Base-by-base conservation (phyloP, 345 rosid genomes). In the Dovyalis caffra region DNA sequence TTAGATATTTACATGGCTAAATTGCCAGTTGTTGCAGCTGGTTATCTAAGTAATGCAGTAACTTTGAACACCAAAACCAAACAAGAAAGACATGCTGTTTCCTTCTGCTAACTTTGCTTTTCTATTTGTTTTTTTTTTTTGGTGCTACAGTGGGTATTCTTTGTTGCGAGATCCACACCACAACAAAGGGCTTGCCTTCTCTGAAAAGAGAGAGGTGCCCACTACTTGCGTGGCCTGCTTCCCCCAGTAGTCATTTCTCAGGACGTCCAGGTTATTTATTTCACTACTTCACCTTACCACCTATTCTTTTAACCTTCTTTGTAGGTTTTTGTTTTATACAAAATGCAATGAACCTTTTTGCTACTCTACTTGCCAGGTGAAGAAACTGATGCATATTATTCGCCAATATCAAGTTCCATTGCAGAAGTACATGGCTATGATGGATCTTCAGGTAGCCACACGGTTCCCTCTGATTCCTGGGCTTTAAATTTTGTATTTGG, bases 151-250 rank as follows among this genome's bases (percentile, higher is more conserved):
- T 75, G 99, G 98, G 3, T 95, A 92, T 85, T 79, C 93, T n/a
- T 82, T 95, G 90, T 83, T 95, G 85, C 89, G 99, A 71, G 95
- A 92, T 85, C 99, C 99, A 32, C 98, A 91, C 79, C 95, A 92
- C 85, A 92, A 95, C 84, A 95, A 95, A 77, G 99, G 99, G 37
- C 95, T 95, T 79, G 99, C 97, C 71, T 95, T 95, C 83, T 82
- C 73, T 64, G 87, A 85, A 88, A 86, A 76, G 99, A 95, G 87
- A 87, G 99, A 80, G 86, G 90, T 82, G 89, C 97, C 43, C 97
- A 92, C 82, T 95, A 92, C 82, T 85, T 95, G 82, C 88, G 91
- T 8, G 99, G 99, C 74, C 99, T 95, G 77, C 97, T 92, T 2
- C 99, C 99, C 15, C 98, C 99, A 3, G 69, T 94, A 31, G 89